A percentile compares a stretch with the other conserved stretches of the same genome.
Conservation (phyloP, 495 filamentous ascomycete species). For the Neurospora sp. region DNA sequence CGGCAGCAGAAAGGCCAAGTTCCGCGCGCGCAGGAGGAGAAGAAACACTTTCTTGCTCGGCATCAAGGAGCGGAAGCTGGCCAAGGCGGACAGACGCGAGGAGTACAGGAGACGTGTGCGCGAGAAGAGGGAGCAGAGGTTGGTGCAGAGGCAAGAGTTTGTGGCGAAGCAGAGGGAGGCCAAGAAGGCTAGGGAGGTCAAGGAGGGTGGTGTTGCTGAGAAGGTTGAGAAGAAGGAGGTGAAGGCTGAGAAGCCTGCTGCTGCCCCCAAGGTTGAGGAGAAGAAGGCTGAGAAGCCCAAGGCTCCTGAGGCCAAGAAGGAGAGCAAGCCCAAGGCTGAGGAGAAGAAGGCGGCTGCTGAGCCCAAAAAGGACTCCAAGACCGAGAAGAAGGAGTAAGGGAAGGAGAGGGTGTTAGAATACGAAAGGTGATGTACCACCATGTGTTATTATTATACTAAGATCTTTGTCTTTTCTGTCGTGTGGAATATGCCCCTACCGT, state of each 20-base stretch:
- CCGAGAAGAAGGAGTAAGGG: not conserved
- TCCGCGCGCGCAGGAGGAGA: constrained; percentile 19
- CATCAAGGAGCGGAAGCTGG: constrained; percentile 17
- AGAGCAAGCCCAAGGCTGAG: not conserved
- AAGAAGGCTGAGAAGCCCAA: not conserved
- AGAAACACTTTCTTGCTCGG: constrained; percentile 6
- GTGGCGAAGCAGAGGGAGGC: not conserved
- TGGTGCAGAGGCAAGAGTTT: constrained; percentile 4
- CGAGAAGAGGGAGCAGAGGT: constrained; percentile 8
- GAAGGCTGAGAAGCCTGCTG: not conserved
- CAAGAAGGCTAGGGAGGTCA: constrained; percentile 5
- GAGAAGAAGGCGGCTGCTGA: not conserved
- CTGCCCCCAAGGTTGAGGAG: not conserved
- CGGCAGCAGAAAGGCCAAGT: constrained; percentile 17
- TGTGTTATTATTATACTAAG: not conserved
- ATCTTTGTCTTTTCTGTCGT: not conserved
- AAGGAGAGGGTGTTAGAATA: not conserved
- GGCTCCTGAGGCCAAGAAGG: not conserved
- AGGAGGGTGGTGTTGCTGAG: constrained; percentile 4
- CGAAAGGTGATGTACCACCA: not conserved
- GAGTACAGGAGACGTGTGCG: constrained; percentile 11
- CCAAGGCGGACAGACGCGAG: constrained; percentile 13
- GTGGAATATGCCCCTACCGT: no score
- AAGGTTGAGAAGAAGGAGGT: not conserved
- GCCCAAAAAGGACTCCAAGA: not conserved